Base-by-base conservation (phyloP, 441 rosid genomes). In the Pelargonium fulgidum region DNA sequence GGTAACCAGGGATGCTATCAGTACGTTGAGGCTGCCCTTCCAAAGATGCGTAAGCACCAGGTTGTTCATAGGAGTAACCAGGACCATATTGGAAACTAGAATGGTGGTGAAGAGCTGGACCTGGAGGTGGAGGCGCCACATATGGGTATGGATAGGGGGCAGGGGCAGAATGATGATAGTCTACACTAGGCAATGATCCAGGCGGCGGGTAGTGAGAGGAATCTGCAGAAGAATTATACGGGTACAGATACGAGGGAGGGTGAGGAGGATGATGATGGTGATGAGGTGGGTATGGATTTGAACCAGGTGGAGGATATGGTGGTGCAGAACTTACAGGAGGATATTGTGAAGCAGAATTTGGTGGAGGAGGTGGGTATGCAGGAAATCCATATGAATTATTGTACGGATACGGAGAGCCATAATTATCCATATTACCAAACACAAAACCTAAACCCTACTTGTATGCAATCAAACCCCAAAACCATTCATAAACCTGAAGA, bases 61-160 rank as follows among this genome's bases (percentile, higher is more conserved):
- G 61, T 42, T 78, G 88, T 58, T 77, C 82, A 75, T 84, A 72
- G 13, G 74, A 72, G 70, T 79, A 81, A 59, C 76, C 80, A 64
- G 85, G 72, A 71, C 70, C 79, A 68, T 85, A 78, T 8, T 74
- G 83, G 73, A 88, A 86, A 81, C 84, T 84, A 64, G 79, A 47
- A 42, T 68, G 76, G 26, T 80, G 85, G 47, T 81, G 85, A 67
- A 76, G 76, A 20, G 74, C 5, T 12, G 83, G 83, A 9, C 36
- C 36, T 20, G 64, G 36, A 24, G 64, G 39, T 6, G 33, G 64
- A 61, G 64, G 64, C 22, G 64, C 14, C 8, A 14, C 36, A 26
- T 61, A 61, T 4, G 64, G 39, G 64, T 61, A 61, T 22, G 64
- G 64, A 61, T 61, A 61, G 64, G 36, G 64, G 64, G n/a, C 4